Evolutionary conservation across 2,329 filamentous ascomycete genomes (phyloP).

Genomic region (Karstenula rhodostoma): DNA sequence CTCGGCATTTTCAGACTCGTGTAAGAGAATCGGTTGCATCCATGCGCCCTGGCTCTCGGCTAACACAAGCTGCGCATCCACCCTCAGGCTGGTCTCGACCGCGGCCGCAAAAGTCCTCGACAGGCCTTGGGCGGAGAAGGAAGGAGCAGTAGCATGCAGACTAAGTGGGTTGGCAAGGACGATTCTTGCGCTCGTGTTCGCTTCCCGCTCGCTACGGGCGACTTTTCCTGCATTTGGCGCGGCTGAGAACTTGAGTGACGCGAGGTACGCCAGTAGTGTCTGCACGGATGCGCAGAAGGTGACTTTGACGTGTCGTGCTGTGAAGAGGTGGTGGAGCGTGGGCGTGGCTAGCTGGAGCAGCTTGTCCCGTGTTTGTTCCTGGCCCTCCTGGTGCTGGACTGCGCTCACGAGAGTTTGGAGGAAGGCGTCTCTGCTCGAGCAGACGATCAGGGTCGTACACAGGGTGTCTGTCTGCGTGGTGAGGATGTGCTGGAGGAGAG

Average conservation of each 20-base stretch:
- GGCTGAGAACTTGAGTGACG: slow-evolving; percentile 56
- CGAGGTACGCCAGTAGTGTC: slow-evolving; percentile 78
- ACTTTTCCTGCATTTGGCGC: slow-evolving; percentile 4
- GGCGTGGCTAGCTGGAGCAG: slow-evolving; percentile 62
- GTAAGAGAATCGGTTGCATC: slow-evolving; percentile 2
- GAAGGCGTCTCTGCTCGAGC: slow-evolving; percentile 71
- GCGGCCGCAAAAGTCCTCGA: slow-evolving; percentile 68
- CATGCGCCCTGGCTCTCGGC: slow-evolving; percentile 47
- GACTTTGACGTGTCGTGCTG: slow-evolving; percentile 73
- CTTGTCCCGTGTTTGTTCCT: slow-evolving; percentile 15
- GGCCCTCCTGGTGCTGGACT: slow-evolving; percentile 40
- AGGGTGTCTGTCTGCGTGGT: slow-evolving; percentile 56
- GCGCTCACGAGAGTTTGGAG: slow-evolving; percentile 65
- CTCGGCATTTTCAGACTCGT: slow-evolving; percentile 51
- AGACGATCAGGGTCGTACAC: slow-evolving; percentile 75
- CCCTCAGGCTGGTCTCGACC: slow-evolving; percentile 64
- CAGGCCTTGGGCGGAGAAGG: slow-evolving; percentile 79
- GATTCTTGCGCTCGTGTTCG: slow-evolving; percentile 50
- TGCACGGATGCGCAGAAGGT: slow-evolving; percentile 79
- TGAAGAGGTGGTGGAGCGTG: slow-evolving; percentile 73
- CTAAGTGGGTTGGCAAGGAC: slow-evolving; percentile 71
- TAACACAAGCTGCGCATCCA: slow-evolving; percentile 49
- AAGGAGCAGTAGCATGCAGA: slow-evolving; percentile 72
- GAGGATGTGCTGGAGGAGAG: slow-evolving; percentile 71
- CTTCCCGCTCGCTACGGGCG: slow-evolving; percentile 19